These are phyloP conservation scores for Hemerocallis citrina DNA, from an alignment of 106 monocot genomes.

Conservation along the genomic window DNA sequence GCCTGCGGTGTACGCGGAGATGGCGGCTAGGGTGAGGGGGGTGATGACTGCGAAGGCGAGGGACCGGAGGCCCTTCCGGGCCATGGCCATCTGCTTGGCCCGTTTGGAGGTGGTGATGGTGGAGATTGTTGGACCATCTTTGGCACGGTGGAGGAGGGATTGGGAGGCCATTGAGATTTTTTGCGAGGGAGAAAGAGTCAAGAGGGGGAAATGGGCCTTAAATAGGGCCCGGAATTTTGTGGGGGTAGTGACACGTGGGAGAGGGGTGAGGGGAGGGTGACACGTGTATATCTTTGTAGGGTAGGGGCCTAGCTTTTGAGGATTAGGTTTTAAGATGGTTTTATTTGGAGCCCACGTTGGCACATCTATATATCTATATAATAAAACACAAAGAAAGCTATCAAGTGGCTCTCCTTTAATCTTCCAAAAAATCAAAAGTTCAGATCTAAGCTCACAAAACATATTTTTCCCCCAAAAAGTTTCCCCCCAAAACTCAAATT, in stretches of 20 bases:
- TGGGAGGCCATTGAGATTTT: slow-evolving; percentile 15
- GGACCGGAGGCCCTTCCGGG: slow-evolving; percentile 33
- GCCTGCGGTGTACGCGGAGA: slow-evolving; percentile 13
- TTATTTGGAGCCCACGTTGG: too few relatives aligned
- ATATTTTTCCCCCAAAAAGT: too few relatives aligned
- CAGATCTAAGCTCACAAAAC: too few relatives aligned
- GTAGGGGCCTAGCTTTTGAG: too few relatives aligned
- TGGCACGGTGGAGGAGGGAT: slow-evolving; percentile 3
- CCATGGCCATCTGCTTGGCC: slow-evolving; percentile 25
- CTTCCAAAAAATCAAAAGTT: too few relatives aligned
- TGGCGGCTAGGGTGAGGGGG: slow-evolving; percentile 17
- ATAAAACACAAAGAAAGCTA: too few relatives aligned
- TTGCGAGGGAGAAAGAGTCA: not conserved
- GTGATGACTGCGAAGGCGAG: slow-evolving; percentile 27
- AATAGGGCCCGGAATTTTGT: not conserved
- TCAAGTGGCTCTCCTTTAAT: too few relatives aligned
- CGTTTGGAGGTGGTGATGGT: not conserved
- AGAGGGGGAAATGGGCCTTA: not conserved
- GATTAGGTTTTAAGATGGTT: too few relatives aligned
- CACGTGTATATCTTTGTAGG: too few relatives aligned
- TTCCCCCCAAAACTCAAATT: too few relatives aligned
- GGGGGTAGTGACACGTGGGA: not conserved
- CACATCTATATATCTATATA: too few relatives aligned
- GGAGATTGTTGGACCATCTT: not conserved
- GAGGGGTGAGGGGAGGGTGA: not conserved